Base-by-base conservation (phyloP, 1,284 basidiomycete genomes). In the Stereum hirsutum region DNA sequence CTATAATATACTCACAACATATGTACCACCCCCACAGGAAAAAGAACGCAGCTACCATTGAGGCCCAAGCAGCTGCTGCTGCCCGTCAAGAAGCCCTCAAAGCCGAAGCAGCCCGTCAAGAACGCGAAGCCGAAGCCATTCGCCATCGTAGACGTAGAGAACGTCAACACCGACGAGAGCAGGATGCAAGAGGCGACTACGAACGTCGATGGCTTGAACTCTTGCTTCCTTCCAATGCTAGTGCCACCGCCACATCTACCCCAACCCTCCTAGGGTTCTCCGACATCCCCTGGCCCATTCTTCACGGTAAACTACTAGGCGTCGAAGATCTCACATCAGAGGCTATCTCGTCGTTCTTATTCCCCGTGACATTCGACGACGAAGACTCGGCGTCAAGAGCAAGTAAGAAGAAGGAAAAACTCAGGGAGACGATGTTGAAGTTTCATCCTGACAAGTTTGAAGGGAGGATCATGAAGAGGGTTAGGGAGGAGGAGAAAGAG, bases 381-480 rank as follows among this genome's bases (percentile, higher is more conserved):
- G 39, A 21, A 5, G 38, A 53, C 21, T 45, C 45, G 42, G 56
- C 57, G 23, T 51, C 45, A 7, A 44, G 48, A 25, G 61, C 57
- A 47, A 64, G 56, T 51, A 53, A 52, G 31, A 62, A 68, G 39
- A 81, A 76, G 54, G 83, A 84, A 32, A 75, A 71, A 43, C 57
- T 90, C 30, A 67, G 83, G 48, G 84, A 88, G 56, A 75, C 82
- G 0, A 73, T 90, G 55, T 59, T 89, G 26, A 73, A 82, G 11
- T 92, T 87, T 58, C 89, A 92, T 57, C 89, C 89, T 0, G 89
- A 93, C 62, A 85, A 89, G 52, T 91, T 92, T 53, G 82, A 89
- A 56, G 77, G 80, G 7, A 70, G 86, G 35, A 66, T 88, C 25
- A 75, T 89, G 66, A 57, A 58, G 24, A 66, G 69, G 6, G 71